A percentile compares a stretch with the other conserved stretches of the same genome.
Evolutionary conservation across 352 stramenopile species (phyloP).

Genomic region (Aphanomyces euteiches): DNA sequence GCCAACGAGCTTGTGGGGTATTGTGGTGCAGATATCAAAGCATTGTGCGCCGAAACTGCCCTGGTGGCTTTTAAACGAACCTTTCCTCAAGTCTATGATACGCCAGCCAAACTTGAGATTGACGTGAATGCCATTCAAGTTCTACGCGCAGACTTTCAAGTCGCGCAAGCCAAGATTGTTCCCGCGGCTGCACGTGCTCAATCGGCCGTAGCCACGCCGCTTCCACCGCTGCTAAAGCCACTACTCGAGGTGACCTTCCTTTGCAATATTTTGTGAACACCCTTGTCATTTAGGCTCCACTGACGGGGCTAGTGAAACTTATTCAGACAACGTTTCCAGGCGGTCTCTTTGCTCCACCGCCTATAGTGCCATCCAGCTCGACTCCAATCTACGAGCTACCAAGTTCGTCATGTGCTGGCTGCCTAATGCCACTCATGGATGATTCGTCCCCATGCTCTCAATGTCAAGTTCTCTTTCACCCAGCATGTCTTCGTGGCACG

Average conservation of each 20-base stretch:
- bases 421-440: background rate
- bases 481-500: background rate
- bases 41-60: conserved; percentile 84
- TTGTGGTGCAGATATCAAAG: conserved; percentile 89
- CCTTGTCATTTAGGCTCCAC: conserved; percentile 33
- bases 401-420: background rate
- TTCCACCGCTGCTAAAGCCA: conserved; percentile 55
- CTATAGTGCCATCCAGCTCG: background rate
- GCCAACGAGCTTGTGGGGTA: conserved; percentile 84
- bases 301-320: conserved; percentile 44
- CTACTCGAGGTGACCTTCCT: conserved; percentile 31
- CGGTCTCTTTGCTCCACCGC: conserved; percentile 4
- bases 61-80: conserved; percentile 81
- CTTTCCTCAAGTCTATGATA: conserved; percentile 86
- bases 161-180: conserved; percentile 76
- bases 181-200: conserved; percentile 68
- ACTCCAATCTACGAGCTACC: conserved; percentile 2
- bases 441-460: background rate
- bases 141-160: conserved; percentile 60
- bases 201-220: conserved; percentile 65
- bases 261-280: background rate
- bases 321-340: conserved; percentile 53
- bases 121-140: conserved; percentile 70
- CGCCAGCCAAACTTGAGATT: conserved; percentile 71
- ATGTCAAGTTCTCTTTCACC: background rate